Evolutionary conservation across 306 rosid genomes (phyloP).

Genomic region (Castanospermum australe): DNA sequence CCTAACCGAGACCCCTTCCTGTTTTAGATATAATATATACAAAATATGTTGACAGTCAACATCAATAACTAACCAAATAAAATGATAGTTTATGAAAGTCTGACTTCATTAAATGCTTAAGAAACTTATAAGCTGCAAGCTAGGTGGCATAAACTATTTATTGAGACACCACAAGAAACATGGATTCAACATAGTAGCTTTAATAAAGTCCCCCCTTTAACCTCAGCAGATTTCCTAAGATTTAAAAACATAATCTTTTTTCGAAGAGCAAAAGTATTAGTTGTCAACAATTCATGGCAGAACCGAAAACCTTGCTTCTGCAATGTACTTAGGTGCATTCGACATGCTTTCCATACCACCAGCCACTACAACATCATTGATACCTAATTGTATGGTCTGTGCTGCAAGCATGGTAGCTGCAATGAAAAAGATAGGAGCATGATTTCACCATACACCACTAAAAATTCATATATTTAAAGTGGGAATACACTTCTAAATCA

Average conservation of each 20-base stretch:
- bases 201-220: neutral
- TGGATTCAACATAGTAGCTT: neutral
- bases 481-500: neutral
- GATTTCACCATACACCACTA: neutral
- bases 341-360: slow-evolving; percentile 99
- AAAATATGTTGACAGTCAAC: neutral
- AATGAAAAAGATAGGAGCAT: slow-evolving; percentile 18
- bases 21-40: slow-evolving; percentile 29
- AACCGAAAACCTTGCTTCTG: slow-evolving; percentile 62
- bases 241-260: slow-evolving; percentile 10
- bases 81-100: neutral
- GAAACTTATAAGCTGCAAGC: slow-evolving; percentile 19
- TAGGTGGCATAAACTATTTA: neutral
- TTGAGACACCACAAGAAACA: neutral
- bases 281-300: neutral
- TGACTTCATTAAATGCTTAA: neutral
- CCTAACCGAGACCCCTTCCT: slow-evolving; percentile 90
- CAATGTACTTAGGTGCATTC: slow-evolving; percentile 82
- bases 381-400: slow-evolving; percentile 70
- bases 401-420: slow-evolving; percentile 92
- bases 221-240: neutral
- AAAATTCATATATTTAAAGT: neutral
- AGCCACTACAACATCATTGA: slow-evolving; percentile 68
- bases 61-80: slow-evolving; percentile 10
- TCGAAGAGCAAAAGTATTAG: neutral